These are phyloP conservation scores for Hordeum marinum DNA, from an alignment of 176 grass and related monocot genomes.

Conservation along the genomic window DNA sequence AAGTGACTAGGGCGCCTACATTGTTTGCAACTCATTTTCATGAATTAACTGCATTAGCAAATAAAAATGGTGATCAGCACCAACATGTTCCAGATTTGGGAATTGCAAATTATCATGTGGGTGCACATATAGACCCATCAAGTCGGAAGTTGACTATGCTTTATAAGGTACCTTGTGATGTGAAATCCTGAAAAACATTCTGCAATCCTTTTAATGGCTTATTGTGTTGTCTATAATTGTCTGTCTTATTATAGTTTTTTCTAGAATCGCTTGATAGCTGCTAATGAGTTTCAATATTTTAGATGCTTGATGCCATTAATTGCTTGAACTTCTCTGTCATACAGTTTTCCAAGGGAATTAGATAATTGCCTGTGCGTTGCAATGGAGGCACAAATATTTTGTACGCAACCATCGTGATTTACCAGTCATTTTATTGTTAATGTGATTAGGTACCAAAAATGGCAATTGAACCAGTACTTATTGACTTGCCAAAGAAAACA, in stretches of 20 bases:
- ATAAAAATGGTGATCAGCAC: constrained; percentile 45
- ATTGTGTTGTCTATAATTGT: neutral
- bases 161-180: constrained; percentile 67
- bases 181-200: constrained; percentile 5
- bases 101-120: constrained; percentile 98
- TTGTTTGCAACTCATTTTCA: constrained; percentile 98
- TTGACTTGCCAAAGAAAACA: neutral
- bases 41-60: constrained; percentile 87
- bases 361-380: neutral
- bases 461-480: neutral
- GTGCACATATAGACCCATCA: constrained; percentile 94
- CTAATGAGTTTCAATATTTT: neutral
- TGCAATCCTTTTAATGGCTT: neutral
- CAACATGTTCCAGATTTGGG: constrained; percentile 31
- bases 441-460: neutral
- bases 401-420: neutral
- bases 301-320: constrained; percentile 7
- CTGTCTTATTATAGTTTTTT: neutral
- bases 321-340: neutral
- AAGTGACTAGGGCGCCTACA: constrained; percentile 80
- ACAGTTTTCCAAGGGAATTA: neutral
- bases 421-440: neutral
- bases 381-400: neutral
- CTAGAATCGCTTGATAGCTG: neutral
- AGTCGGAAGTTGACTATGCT: constrained; percentile 93